Percentiles rank a stretch among this genome's conserved stretches.
These are phyloP conservation scores for Metarhizium brunneum DNA, from an alignment of 2,329 filamentous ascomycete genomes.

Conservation along the genomic window DNA sequence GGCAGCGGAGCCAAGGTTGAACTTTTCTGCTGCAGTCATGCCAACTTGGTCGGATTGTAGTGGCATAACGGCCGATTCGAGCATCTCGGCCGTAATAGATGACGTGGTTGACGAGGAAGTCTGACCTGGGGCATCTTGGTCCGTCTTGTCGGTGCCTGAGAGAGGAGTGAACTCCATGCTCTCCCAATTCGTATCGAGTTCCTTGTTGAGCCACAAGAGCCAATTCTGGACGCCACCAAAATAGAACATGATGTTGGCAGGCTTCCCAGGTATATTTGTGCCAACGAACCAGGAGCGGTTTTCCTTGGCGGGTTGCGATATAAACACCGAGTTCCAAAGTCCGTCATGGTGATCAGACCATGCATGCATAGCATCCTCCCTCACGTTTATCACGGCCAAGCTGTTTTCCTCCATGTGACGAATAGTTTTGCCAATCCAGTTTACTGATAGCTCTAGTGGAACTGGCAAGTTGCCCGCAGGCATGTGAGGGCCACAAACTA, in stretches of 20 bases:
- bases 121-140: too few species aligned
- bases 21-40: too few species aligned
- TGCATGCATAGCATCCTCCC: background rate
- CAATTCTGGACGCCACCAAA: background rate
- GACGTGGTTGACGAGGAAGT: too few species aligned
- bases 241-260: background rate
- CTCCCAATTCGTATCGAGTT: too few species aligned
- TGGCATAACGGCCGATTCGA: too few species aligned
- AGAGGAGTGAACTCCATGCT: too few species aligned
- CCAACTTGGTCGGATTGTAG: too few species aligned
- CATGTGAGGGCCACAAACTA: conserved; percentile 7
- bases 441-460: conserved; percentile 3
- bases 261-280: background rate
- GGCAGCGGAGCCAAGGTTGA: too few species aligned
- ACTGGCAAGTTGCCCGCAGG: conserved; percentile 9
- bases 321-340: background rate
- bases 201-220: too few species aligned
- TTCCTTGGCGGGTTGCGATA: background rate
- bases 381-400: conserved; percentile 2
- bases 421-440: background rate
- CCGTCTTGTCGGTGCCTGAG: too few species aligned
- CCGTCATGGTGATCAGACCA: conserved; percentile 7
- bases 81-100: too few species aligned
- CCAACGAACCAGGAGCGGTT: background rate
- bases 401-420: conserved; percentile 1